Base-by-base conservation (phyloP, 495 filamentous ascomycete species). In the Penicillium macrosclerotiorum region DNA sequence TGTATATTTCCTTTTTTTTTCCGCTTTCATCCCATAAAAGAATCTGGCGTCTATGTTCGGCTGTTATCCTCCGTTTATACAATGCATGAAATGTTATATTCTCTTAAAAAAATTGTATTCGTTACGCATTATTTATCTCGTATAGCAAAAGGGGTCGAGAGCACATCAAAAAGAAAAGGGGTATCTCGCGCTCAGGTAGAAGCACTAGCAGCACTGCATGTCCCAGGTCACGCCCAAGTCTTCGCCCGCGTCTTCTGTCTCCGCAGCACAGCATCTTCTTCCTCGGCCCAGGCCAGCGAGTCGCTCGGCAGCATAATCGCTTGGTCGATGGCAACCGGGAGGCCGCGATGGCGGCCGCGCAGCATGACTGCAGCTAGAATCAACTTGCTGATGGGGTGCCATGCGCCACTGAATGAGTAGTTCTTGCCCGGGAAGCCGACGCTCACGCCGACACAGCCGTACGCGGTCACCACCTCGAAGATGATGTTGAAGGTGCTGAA, bases 401-500 rank as follows among this genome's bases (percentile, higher is more conserved):
- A 92, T 2, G 74, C 73, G 0, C 90, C 88, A 40, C 76, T 80
- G 56, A 94, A 91, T 33, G 80, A 84, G 53, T 86, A 89, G 8
- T 81, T 77, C 31, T 75, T 69, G 30, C 77, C 73, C 0, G 87
- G 85, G 18, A 84, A 65, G 0, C 90, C 89, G 5, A 90, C 76
- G 33, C 76, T 82, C 33, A 95, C 84, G 3, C 90, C 89, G 4
- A 94, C 90, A 55, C 85, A 88, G n/a, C 86, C 88, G 55, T 95
- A 94, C 0, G 80, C 90, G 9, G 79, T 84, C 1, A 94, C 85
- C 16, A 87, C 80, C 54, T 95, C 90, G 58, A 95, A 95, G 22
- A 90, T 73, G 45, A 94, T 77, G 55, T 92, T 93, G 65, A 94
- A 94, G 13, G 89, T 82, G 37, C 81, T 84, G 68, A 81, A 92